phyloP scores from a whole-genome alignment of 257 asterid genomes.

The Mitragyna speciosa region DNA sequence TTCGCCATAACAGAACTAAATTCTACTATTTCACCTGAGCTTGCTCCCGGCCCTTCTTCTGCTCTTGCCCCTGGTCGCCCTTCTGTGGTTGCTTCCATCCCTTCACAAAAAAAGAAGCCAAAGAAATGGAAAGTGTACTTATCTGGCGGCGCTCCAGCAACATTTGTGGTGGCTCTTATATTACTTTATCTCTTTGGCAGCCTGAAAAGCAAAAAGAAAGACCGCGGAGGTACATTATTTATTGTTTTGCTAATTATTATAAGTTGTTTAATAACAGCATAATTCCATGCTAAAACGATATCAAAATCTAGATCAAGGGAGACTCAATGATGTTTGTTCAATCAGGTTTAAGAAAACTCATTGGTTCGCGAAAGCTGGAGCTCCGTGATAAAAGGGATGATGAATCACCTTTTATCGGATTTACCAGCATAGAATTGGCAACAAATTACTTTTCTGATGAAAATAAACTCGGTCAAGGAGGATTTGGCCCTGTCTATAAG shows the following conservation, averaged over 20 bases:
- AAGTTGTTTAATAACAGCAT: no score
- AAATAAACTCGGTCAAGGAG: constrained; percentile 3
- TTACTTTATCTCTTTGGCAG: not conserved
- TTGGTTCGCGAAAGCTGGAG: not conserved
- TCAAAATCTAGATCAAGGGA: no score
- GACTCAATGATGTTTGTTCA: not conserved
- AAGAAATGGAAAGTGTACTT: not conserved
- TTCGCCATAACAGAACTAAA: not conserved
- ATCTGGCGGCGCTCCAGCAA: not conserved
- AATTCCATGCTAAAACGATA: not conserved
- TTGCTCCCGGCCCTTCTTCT: not conserved
- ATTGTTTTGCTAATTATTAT: no score
- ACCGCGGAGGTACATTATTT: not conserved
- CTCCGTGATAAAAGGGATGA: not conserved
- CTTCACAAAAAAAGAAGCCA: not conserved
- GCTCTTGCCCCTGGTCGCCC: not conserved
- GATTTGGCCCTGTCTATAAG: constrained; percentile 10
- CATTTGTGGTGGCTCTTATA: not conserved
- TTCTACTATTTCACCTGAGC: not conserved
- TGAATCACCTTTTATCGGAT: not conserved
- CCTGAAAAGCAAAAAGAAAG: not conserved
- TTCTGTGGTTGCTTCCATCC: not conserved
- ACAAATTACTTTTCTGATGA: not conserved
- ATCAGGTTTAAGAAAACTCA: not conserved
- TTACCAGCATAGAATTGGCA: not conserved